Conservation (phyloP, 768 basidiomycete genomes). For the Coprinopsis cinerea region DNA sequence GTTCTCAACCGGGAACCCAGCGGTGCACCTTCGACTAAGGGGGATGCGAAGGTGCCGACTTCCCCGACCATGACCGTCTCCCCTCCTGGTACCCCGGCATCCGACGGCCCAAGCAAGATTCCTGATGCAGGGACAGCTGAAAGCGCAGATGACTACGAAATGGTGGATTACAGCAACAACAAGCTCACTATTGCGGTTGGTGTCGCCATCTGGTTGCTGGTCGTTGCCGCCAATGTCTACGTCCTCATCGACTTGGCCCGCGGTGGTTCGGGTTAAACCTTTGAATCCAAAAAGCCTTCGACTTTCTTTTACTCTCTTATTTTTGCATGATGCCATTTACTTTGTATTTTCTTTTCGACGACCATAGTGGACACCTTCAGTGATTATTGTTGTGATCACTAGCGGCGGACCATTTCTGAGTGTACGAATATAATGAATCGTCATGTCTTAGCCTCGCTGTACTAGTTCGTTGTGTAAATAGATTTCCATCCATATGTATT, state of each 20-base stretch:
- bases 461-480: no score
- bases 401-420: no score
- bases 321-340: no score
- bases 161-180: constrained; percentile 62
- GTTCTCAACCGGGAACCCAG: constrained; percentile 9
- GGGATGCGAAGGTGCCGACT: not conserved
- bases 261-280: not conserved
- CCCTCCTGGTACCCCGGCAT: not conserved
- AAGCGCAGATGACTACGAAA: constrained; percentile 24
- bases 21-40: not conserved
- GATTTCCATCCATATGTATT: no score
- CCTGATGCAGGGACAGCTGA: constrained; percentile 16
- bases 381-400: no score
- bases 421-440: no score
- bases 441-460: no score
- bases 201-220: constrained; percentile 54
- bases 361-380: no score
- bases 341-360: no score
- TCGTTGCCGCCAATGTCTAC: constrained; percentile 71
- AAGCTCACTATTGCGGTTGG: constrained; percentile 45
- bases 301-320: not conserved
- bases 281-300: no score
- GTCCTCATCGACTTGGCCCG: constrained; percentile 54
- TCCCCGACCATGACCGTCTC: not conserved
- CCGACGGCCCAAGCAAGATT: constrained; percentile 6